phyloP scores from a whole-genome alignment of 2,329 filamentous ascomycete genomes.

The Colletotrichum cuscutae region DNA sequence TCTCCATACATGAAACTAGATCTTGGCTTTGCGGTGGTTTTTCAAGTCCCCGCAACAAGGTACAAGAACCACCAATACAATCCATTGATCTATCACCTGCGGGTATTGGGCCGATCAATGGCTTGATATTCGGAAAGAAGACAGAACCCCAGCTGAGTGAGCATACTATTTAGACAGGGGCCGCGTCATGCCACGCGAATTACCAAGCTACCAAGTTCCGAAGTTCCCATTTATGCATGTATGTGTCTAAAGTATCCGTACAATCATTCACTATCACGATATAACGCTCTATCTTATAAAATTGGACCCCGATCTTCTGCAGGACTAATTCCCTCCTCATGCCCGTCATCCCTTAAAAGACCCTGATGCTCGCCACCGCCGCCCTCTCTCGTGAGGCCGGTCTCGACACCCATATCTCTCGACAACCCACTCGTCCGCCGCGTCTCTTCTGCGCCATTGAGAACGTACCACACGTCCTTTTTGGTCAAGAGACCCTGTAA shows the following conservation, averaged over 20 bases:
- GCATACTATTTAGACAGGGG: no score
- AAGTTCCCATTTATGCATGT: not conserved
- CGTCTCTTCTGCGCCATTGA: constrained; percentile 80
- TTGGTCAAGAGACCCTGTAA: constrained; percentile 91
- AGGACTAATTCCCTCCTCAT: constrained; percentile 44
- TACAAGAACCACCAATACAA: no score
- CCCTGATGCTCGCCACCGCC: constrained; percentile 54
- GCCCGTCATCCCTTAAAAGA: constrained; percentile 50
- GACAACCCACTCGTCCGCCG: constrained; percentile 51
- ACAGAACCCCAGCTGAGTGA: no score
- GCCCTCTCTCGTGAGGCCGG: constrained; percentile 50
- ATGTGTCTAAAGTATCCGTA: not conserved
- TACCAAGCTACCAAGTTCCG: not conserved
- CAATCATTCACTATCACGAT: not conserved
- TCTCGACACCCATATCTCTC: constrained; percentile 42
- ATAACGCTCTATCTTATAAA: constrained; percentile 26
- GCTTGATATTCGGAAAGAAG: no score
- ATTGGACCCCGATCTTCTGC: constrained; percentile 30
- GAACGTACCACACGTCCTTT: constrained; percentile 95
- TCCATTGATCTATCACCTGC: no score
- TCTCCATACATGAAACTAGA: no score
- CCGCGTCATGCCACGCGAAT: not conserved
- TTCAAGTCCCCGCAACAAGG: no score
- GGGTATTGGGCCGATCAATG: no score
- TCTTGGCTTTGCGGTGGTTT: no score